These are phyloP conservation scores for Boletus rufocinnamomeus DNA, from an alignment of 768 basidiomycete genomes.

Conservation along the genomic window DNA sequence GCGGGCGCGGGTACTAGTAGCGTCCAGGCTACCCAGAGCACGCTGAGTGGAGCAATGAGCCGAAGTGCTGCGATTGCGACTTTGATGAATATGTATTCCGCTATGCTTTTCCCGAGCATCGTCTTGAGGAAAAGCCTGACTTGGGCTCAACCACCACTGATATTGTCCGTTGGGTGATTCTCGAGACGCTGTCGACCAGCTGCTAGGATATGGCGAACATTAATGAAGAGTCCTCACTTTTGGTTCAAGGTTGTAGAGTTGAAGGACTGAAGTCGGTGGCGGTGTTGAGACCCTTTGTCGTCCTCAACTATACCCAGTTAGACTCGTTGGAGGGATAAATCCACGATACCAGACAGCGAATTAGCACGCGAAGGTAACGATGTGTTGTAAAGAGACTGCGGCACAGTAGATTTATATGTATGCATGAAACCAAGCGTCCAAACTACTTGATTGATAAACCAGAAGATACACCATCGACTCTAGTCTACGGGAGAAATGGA, in stretches of 20 bases:
- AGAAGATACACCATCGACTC: not conserved
- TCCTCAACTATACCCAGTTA: no score
- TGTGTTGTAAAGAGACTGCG: not conserved
- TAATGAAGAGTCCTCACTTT: not conserved
- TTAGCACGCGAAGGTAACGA: not conserved
- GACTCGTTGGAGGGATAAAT: not conserved
- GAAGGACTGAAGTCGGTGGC: not conserved
- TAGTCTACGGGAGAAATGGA: not conserved
- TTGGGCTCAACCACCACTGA: not conserved
- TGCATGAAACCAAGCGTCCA: not conserved
- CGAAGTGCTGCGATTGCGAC: constrained; percentile 46
- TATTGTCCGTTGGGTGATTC: not conserved
- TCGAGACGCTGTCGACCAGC: not conserved
- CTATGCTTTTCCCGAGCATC: constrained; percentile 50
- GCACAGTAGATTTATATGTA: not conserved
- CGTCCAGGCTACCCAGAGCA: constrained; percentile 37
- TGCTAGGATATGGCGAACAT: not conserved
- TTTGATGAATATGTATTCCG: constrained; percentile 58
- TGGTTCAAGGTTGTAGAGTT: not conserved
- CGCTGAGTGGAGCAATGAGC: constrained; percentile 51
- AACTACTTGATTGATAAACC: not conserved
- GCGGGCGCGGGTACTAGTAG: constrained; percentile 1
- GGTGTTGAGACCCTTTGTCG: not conserved
- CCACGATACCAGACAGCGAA: not conserved
- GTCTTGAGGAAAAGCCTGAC: not conserved